Conservation (phyloP, 2,329 filamentous ascomycete genomes). For the Cordyceps militaris region DNA sequence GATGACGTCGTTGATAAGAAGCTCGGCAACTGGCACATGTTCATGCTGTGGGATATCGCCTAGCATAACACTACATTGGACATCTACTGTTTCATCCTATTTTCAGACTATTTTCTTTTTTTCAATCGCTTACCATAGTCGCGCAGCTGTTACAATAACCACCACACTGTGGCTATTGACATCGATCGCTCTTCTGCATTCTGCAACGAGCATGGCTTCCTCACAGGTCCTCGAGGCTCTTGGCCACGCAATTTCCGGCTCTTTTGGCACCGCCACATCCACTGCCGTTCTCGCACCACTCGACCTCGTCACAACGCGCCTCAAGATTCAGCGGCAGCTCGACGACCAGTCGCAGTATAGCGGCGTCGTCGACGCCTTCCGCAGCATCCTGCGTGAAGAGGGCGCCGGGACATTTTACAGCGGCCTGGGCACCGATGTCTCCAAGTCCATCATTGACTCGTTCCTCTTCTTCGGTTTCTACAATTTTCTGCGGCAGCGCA, state of each 20-base stretch:
- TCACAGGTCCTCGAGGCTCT: slow-evolving; percentile 57
- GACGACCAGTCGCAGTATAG: slow-evolving; percentile 47
- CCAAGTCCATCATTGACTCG: slow-evolving; percentile 64
- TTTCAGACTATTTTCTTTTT: too few relatives aligned
- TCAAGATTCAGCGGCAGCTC: slow-evolving; percentile 68
- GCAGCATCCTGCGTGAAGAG: slow-evolving; percentile 63
- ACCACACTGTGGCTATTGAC: too few relatives aligned
- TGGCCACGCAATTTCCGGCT: slow-evolving; percentile 75
- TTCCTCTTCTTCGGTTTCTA: slow-evolving; percentile 87
- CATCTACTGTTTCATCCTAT: too few relatives aligned
- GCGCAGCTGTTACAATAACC: too few relatives aligned
- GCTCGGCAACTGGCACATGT: not conserved
- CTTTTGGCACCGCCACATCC: slow-evolving; percentile 69
- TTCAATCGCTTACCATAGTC: too few relatives aligned
- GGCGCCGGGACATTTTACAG: slow-evolving; percentile 70
- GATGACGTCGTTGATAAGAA: slow-evolving; percentile 3
- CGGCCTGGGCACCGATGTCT: slow-evolving; percentile 56
- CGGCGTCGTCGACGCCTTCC: slow-evolving; percentile 60
- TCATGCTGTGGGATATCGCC: not conserved
- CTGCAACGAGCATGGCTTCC: slow-evolving; percentile 22
- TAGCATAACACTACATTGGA: too few relatives aligned
- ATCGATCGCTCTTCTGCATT: not conserved
- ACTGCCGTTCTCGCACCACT: slow-evolving; percentile 76
- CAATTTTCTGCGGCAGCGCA: slow-evolving; percentile 41
- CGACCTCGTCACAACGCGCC: slow-evolving; percentile 70